Conservation (phyloP, 2,329 filamentous ascomycete genomes). For the Fusarium nurragi region DNA sequence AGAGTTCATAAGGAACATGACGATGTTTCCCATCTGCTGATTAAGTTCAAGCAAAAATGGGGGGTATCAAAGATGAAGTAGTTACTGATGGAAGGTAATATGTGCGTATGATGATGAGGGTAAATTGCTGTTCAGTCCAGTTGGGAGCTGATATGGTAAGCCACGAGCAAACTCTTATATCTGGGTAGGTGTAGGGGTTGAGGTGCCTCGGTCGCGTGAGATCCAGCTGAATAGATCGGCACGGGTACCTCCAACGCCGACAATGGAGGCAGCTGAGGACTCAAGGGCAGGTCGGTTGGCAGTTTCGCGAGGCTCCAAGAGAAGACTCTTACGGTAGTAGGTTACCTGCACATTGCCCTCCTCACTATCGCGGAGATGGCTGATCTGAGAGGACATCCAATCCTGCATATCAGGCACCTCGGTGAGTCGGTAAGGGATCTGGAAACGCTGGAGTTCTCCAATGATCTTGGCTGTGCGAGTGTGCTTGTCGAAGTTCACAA, state of each 20-base stretch:
- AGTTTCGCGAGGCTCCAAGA: conserved; percentile 79
- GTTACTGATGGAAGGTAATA: conserved; percentile 45
- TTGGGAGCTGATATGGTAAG: not conserved
- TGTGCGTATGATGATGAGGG: conserved; percentile 39
- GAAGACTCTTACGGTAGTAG: conserved; percentile 83
- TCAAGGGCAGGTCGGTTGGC: conserved; percentile 47
- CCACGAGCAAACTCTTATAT: conserved; percentile 29
- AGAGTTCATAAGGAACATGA: conserved; percentile 45
- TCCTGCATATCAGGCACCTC: conserved; percentile 90
- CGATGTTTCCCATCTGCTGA: conserved; percentile 43
- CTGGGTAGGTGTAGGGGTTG: conserved; percentile 44
- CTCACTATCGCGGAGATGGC: conserved; percentile 73
- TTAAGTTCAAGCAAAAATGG: conserved; percentile 40
- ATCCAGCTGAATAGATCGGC: conserved; percentile 63
- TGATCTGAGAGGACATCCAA: conserved; percentile 87
- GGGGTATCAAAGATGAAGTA: conserved; percentile 53
- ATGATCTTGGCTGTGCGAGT: conserved; percentile 95
- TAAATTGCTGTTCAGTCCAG: conserved; percentile 19
- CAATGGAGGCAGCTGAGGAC: conserved; percentile 46
- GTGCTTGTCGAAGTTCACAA: conserved; percentile 99
- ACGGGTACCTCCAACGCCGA: conserved; percentile 46
- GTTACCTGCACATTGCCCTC: conserved; percentile 66
- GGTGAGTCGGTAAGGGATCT: conserved; percentile 86
- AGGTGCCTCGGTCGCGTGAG: conserved; percentile 56
- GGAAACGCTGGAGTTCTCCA: conserved; percentile 93